These are phyloP conservation scores for Striga asiatica DNA, from an alignment of 257 asterid species.

Conservation along the genomic window DNA sequence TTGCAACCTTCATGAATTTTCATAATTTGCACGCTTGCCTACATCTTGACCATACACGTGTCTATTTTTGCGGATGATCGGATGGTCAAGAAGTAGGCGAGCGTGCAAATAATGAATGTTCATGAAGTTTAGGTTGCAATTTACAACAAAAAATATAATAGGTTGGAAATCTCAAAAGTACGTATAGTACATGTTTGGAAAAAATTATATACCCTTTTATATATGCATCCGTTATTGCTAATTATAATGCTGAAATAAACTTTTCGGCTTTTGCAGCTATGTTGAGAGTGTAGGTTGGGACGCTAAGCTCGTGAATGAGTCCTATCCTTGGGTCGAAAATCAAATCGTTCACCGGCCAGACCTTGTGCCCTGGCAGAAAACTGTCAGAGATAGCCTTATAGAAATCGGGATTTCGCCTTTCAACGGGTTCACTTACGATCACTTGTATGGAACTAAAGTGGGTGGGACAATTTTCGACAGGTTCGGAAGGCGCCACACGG, in stretches of 20 bases:
- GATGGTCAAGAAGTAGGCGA: too few relatives aligned
- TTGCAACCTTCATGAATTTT: too few relatives aligned
- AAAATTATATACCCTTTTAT: neutral
- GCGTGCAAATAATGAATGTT: too few relatives aligned
- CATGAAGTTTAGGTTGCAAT: too few relatives aligned
- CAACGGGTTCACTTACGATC: conserved; percentile 94
- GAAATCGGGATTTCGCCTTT: conserved; percentile 83
- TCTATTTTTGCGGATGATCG: too few relatives aligned
- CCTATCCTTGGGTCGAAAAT: conserved; percentile 90
- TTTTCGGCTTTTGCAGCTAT: conserved; percentile 36
- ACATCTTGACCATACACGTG: too few relatives aligned
- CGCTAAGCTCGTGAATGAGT: conserved; percentile 67
- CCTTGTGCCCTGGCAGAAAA: conserved; percentile 69
- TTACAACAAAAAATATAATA: too few relatives aligned
- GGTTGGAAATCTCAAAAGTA: too few relatives aligned
- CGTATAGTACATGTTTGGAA: too few relatives aligned
- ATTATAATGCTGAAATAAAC: conserved; percentile 6
- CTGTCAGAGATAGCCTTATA: conserved; percentile 61
- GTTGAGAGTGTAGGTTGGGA: conserved; percentile 73
- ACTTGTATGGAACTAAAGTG: conserved; percentile 78
- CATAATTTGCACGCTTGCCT: too few relatives aligned
- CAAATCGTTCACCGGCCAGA: conserved; percentile 74
- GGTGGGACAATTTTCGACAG: conserved; percentile 91
- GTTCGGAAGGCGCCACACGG: conserved; percentile 78
- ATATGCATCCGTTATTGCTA: too few relatives aligned